phyloP scores from a whole-genome alignment of 129 eudicot genomes.

The Oenanthe sinensis region DNA sequence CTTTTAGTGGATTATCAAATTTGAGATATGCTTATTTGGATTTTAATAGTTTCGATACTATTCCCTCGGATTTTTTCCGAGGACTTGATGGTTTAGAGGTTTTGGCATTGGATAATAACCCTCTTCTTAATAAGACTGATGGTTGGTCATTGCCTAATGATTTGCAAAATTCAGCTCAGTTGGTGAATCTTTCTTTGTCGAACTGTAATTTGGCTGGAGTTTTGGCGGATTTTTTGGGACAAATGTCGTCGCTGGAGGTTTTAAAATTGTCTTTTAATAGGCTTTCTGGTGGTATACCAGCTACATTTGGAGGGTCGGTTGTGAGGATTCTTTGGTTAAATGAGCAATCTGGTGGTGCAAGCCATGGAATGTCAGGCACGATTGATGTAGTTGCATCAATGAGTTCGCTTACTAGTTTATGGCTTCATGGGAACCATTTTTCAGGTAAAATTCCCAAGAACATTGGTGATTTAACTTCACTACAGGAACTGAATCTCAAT shows the following conservation, averaged over 20 bases:
- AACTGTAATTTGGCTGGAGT: slow-evolving; percentile 58
- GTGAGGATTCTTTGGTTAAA: slow-evolving; percentile 70
- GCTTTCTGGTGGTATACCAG: slow-evolving; percentile 67
- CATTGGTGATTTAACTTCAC: slow-evolving; percentile 39
- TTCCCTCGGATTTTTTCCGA: slow-evolving; percentile 72
- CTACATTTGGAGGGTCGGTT: slow-evolving; percentile 40
- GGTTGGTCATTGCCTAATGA: slow-evolving; percentile 78
- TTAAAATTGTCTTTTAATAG: slow-evolving; percentile 47
- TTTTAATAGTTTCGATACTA: slow-evolving; percentile 55
- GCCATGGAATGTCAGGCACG: slow-evolving; percentile 49
- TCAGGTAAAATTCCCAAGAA: slow-evolving; percentile 67
- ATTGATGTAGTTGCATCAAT: slow-evolving; percentile 57
- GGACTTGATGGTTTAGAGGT: slow-evolving; percentile 71
- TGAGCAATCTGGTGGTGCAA: slow-evolving; percentile 34
- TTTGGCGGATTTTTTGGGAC: slow-evolving; percentile 62
- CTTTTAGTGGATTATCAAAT: slow-evolving; percentile 57
- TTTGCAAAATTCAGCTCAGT: slow-evolving; percentile 53
- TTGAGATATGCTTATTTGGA: slow-evolving; percentile 71
- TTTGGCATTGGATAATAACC: slow-evolving; percentile 69
- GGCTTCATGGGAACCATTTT: slow-evolving; percentile 90
- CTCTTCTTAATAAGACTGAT: slow-evolving; percentile 56
- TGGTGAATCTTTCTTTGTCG: slow-evolving; percentile 46
- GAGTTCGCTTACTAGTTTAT: slow-evolving; percentile 62
- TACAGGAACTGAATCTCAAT: slow-evolving; percentile 63
- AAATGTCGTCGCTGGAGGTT: slow-evolving; percentile 38